Base-by-base conservation (phyloP, 805 yeast species). In the Wickerhamomyces xylosicus region DNA sequence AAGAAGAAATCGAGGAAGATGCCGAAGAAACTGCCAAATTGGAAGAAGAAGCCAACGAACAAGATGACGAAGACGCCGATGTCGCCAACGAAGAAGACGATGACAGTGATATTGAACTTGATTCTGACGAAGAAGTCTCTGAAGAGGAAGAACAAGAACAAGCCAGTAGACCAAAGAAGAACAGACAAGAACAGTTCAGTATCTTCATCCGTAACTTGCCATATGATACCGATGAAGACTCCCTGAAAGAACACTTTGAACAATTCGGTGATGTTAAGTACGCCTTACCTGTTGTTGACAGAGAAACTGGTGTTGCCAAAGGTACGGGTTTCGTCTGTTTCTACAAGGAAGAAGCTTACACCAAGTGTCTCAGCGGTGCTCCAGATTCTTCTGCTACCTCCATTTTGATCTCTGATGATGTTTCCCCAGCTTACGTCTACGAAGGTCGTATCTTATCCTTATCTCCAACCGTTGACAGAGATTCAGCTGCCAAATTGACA, bases 311-410 rank as follows among this genome's bases (percentile, higher is more conserved):
- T 5, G 64, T 85, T 43, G 90, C 97, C 11, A 84, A 72, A 57
- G 98, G 98, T 45, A 82, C 96, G 1, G 98, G 96, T 0, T 92
- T 92, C 57, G 95, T 92, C 33, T 95, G 95, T 0, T 92, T 92
- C 56, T 60, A 58, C 37, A 64, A 70, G 18, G 74, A 73, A 39
- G 77, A 70, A 4, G 74, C 82, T 3, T 84, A 76, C 50, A 69
- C 70, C 25, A 70, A 72, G 38, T 89, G 97, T 62, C 56, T 89
- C 28, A 66, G 67, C 4, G 71, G 77, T 51, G 95, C 97, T 0
- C 97, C 98, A 19, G 74, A 75, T 34, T 70, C 77, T 16, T 72
- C 82, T 5, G 56, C 72, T 0, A 63, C 69, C 1, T 77, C 87
- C 4, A 66, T 86, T 54, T 69, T 92, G 50, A 78, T 92, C 41